Evolutionary conservation across 208 protist species (phyloP).

Genomic region (Leishmania braziliensis): DNA sequence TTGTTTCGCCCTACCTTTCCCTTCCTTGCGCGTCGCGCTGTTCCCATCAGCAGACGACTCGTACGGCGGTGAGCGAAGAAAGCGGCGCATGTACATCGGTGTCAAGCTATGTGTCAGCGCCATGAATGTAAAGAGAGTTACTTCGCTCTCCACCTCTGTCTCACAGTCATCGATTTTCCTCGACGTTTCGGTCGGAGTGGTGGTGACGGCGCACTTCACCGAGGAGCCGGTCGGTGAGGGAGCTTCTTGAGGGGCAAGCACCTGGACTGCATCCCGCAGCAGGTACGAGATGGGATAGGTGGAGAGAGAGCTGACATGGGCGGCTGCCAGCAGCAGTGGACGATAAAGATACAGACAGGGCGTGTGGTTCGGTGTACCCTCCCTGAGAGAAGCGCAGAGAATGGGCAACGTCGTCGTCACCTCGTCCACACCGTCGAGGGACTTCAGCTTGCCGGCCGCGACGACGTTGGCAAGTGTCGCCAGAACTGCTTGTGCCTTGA

Average conservation of each 20-base stretch:
- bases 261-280: slow-evolving; percentile 35
- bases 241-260: slow-evolving; percentile 20
- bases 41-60: background rate
- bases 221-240: background rate
- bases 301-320: slow-evolving; percentile 39
- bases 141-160: slow-evolving; percentile 28
- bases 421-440: slow-evolving; percentile 32
- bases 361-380: slow-evolving; percentile 40
- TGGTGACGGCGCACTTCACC: too few relatives aligned
- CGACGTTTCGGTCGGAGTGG: background rate
- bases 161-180: background rate
- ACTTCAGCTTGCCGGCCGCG: slow-evolving; percentile 21
- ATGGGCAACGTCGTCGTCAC: slow-evolving; percentile 74
- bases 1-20: background rate
- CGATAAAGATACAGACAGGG: slow-evolving; percentile 62
- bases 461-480: slow-evolving; percentile 12
- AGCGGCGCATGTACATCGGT: slow-evolving; percentile 38
- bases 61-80: slow-evolving; percentile 40
- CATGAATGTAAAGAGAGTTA: slow-evolving; percentile 53
- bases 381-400: slow-evolving; percentile 63
- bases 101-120: slow-evolving; percentile 43
- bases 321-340: slow-evolving; percentile 38
- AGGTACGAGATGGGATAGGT: slow-evolving; percentile 67
- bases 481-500: slow-evolving; percentile 31
- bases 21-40: background rate